A percentile compares a stretch with the other conserved stretches of the same genome.
phyloP scores from a whole-genome alignment of 2,329 filamentous ascomycete genomes.

The Mycosphaerella arachidis region DNA sequence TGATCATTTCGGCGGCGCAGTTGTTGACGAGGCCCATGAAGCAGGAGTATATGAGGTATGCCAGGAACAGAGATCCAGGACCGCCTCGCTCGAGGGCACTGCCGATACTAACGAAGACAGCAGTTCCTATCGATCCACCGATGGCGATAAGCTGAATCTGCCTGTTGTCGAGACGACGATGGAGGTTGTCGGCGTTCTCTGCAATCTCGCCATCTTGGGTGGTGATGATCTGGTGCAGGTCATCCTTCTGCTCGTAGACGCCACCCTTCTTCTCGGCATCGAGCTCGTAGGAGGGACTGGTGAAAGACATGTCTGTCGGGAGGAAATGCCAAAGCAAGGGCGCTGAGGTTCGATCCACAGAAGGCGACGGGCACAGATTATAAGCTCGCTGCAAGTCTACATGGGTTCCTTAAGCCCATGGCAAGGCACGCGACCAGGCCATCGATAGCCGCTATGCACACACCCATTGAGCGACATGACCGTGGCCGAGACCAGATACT shows the following conservation, averaged over 20 bases:
- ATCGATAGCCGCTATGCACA: not conserved
- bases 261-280: constrained; percentile 1
- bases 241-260: not conserved
- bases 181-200: constrained; percentile 36
- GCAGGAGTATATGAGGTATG: constrained; percentile 53
- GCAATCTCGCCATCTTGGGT: constrained; percentile 25
- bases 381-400: not conserved
- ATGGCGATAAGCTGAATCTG: constrained; percentile 34
- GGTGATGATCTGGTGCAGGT: constrained; percentile 15
- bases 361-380: not conserved
- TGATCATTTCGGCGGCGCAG: constrained; percentile 61
- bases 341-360: not conserved
- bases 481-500: not conserved
- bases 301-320: not conserved
- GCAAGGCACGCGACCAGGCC: not conserved
- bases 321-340: not conserved
- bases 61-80: constrained; percentile 54
- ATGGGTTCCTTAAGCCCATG: not conserved
- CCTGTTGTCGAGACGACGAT: constrained; percentile 51
- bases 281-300: not conserved
- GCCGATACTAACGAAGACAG: constrained; percentile 48
- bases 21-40: constrained; percentile 61
- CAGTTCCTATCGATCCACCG: constrained; percentile 33
- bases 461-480: not conserved
- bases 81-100: constrained; percentile 50